Conservation (phyloP, 1,139 yeast genomes). For the Saccharomyces hybrid region DNA sequence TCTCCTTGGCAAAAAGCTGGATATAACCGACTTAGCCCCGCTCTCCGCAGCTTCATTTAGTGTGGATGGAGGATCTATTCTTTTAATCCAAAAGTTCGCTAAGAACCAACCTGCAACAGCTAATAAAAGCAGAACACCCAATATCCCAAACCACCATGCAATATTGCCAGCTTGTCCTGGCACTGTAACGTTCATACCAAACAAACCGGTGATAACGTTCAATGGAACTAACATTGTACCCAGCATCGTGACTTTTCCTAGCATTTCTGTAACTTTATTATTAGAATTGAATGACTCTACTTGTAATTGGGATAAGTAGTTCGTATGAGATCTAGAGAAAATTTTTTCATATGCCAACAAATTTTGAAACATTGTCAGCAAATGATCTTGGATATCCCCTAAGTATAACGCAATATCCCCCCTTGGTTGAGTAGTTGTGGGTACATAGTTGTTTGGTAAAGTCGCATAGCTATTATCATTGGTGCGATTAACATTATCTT, state of each 20-base stretch:
- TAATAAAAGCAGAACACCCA: conserved; percentile 43
- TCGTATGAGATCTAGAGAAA: conserved; percentile 83
- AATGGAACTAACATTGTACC: conserved; percentile 90
- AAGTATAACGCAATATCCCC: conserved; percentile 79
- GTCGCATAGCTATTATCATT: conserved; percentile 2
- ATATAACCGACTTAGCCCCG: conserved; percentile 32
- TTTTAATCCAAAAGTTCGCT: conserved; percentile 37
- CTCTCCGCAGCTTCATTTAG: conserved; percentile 28
- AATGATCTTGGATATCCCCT: conserved; percentile 97
- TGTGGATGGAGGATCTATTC: conserved; percentile 30
- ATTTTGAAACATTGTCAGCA: conserved; percentile 90
- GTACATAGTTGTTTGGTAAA: conserved; percentile 5
- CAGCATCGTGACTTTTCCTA: conserved; percentile 79
- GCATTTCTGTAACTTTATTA: conserved; percentile 74
- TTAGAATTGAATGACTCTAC: conserved; percentile 84
- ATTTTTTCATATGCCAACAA: conserved; percentile 85
- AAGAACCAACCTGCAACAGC: conserved; percentile 32
- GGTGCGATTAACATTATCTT: conserved; percentile 2
- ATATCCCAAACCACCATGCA: conserved; percentile 62
- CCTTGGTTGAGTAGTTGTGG: conserved; percentile 45
- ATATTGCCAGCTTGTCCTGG: conserved; percentile 47
- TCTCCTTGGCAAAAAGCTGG: conserved; percentile 23
- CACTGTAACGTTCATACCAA: conserved; percentile 90
- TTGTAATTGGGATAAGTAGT: conserved; percentile 87
- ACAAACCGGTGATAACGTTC: conserved; percentile 83